Evolutionary conservation across 2,329 filamentous ascomycete species (phyloP).

Genomic region (Cadophora sp.): DNA sequence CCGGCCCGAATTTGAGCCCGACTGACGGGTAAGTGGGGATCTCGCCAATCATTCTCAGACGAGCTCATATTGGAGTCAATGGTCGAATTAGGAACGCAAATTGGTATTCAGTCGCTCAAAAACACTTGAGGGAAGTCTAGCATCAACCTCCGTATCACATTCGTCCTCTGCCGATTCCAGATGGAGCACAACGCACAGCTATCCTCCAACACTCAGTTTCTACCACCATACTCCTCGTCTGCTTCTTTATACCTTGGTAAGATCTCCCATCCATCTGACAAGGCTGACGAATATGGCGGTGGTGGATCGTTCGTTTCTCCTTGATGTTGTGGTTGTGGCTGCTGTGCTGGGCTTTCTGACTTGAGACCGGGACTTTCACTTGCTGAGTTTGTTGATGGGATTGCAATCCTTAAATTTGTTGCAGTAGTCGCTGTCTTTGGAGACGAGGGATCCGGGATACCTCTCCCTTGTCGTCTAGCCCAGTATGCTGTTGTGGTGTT

Average conservation of each 20-base stretch:
- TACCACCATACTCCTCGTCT: neutral
- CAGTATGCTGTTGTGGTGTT: neutral
- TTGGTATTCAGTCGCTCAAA: neutral
- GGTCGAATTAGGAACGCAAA: neutral
- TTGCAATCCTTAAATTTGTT: neutral
- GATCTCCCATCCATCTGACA: neutral
- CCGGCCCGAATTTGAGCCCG: neutral
- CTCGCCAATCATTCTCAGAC: neutral
- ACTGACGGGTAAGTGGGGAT: neutral
- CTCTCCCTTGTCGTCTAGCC: neutral
- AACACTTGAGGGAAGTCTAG: neutral
- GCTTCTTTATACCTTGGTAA: neutral
- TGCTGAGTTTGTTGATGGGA: neutral
- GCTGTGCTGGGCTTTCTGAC: neutral
- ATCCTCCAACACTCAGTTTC: neutral
- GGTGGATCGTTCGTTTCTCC: neutral
- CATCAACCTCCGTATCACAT: too few relatives aligned
- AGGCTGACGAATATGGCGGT: constrained; percentile 2
- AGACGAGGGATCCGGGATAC: neutral
- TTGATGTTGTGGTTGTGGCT: neutral
- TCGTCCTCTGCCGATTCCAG: too few relatives aligned
- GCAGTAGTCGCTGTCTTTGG: too few relatives aligned
- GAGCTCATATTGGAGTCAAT: neutral
- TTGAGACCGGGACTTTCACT: neutral
- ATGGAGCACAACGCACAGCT: neutral